Evolutionary conservation across 345 rosid species (phyloP), one percentile per base, ranked within the genome.

Genomic region (Euphorbia pulcherrima): DNA sequence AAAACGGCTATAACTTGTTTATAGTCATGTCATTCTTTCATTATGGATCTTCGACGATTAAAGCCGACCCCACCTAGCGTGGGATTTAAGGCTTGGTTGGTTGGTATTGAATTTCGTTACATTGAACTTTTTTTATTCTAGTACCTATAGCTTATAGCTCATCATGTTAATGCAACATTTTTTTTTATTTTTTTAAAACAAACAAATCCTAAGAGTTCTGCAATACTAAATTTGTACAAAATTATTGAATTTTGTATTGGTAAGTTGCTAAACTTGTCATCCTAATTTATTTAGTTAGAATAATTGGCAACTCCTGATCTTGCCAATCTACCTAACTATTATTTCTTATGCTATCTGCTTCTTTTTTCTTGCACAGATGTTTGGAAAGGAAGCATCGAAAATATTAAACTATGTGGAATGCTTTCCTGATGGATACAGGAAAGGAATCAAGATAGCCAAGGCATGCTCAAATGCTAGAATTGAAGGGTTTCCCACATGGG

Each of bases 401-500:
- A 55, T 78, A 56, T 75, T 93, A 81, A 83, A 87, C 72, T 90
- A 89, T 64, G 90, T 86, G 59, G 97, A 93, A 75, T 93, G 96
- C 83, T 93, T 89, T 70, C 98, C 94, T 8, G 73, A 85, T 67
- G 97, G 98, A 59, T 89, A 81, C 50, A 89, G 77, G 74, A 90
- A 88, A 67, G 96, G 97, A 70, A 85, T 77, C 9, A 83, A 89
- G 75, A 87, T 93, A 78, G 81, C 70, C 56, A 87, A 85, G 78
- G 92, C 90, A 55, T 93, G 98, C 74, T 74, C 85, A 57, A 91
- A 89, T 73, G 86, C 84, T 68, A 73, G 72, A 37, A 81, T 87
- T 39, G 90, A 90, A 77, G 98, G 98, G 12, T 90, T 93, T 68
- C 98, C 98, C 0, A 86, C 94, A 17, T 90, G 98, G 97, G 80